Base-by-base conservation (phyloP, 495 filamentous ascomycete species). In the Xylaria bambusicola region DNA sequence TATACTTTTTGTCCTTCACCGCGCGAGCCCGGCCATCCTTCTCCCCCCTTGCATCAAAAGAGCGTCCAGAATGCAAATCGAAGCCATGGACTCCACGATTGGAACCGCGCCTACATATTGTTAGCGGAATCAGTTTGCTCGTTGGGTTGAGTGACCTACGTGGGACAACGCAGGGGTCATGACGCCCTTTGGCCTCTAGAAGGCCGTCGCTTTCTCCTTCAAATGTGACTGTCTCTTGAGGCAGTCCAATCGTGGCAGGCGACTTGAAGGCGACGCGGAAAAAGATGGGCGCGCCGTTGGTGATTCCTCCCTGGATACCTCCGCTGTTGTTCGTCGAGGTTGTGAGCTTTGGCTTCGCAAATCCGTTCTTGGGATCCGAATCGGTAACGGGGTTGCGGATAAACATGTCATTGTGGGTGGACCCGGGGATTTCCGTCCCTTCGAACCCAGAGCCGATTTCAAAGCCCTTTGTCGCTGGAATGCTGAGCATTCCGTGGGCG, bases 311-410 rank as follows among this genome's bases (percentile, higher is more conserved):
- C 77, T 98, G 94, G 64, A 98, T 90, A 64, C 94, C 94, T 21
- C 94, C 95, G 2, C 89, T 94, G 80, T 96, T 94, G 80, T 98
- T 98, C 33, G 95, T 97, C 75, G 87, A 89, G 38, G 95, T 98
- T 18, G 86, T 92, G 36, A 98, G 82, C 60, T 71, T 80, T 23
- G 78, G 74, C 18, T 72, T 67, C 6, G 77, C 64, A 8, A 72
- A 56, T n/a, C 76, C 78, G 44, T 71, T 69, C 20, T 60, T 62
- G 20, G 66, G 60, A 23, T 69, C 73, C 4, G 66, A 66, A 0
- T 71, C 62, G 0, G 78, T 70, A 18, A 84, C 69, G 21, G 80
- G 79, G 20, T 65, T 62, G 40, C 56, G 52, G 49, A 94, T 77
- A 72, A 98, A 98, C 56, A 91, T 81, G 71, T 98, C 94, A 74